Evolutionary conservation across 2,329 filamentous ascomycete species (phyloP).

Genomic region (Clonostachys sp.): DNA sequence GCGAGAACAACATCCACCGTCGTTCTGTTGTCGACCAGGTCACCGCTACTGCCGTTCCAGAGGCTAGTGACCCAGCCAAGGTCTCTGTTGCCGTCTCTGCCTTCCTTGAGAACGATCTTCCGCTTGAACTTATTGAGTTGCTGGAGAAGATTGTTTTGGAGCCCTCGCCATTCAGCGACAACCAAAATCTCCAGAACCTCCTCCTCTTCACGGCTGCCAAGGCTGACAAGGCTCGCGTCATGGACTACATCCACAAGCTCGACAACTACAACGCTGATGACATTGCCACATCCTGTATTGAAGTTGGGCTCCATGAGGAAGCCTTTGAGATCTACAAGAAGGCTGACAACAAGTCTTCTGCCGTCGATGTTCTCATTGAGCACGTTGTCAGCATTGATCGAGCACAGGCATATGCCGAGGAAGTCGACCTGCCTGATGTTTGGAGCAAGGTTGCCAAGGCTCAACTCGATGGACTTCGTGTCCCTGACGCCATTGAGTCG

Average conservation of each 20-base stretch:
- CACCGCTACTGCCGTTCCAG: constrained; percentile 88
- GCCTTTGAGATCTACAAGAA: constrained; percentile 99
- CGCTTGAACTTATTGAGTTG: constrained; percentile 91
- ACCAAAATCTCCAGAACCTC: constrained; percentile 91
- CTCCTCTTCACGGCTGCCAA: constrained; percentile 95
- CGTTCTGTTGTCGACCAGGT: constrained; percentile 94
- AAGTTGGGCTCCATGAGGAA: constrained; percentile 92
- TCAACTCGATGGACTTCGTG: constrained; percentile 90
- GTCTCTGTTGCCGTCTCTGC: constrained; percentile 92
- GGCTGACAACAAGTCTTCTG: constrained; percentile 80
- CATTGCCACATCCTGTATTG: constrained; percentile 88
- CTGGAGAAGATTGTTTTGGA: constrained; percentile 99
- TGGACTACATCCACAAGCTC: constrained; percentile 93
- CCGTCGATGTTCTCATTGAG: constrained; percentile 89
- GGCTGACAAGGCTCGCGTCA: constrained; percentile 89
- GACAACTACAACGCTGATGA: constrained; percentile 88
- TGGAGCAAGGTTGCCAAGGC: constrained; percentile 99
- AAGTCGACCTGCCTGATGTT: constrained; percentile 88
- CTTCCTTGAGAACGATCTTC: constrained; percentile 87
- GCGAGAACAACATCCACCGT: constrained; percentile 91
- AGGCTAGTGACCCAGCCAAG: constrained; percentile 88
- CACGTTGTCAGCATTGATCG: constrained; percentile 97
- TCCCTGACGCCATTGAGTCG: constrained; percentile 89
- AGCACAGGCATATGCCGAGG: constrained; percentile 91
- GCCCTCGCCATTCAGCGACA: constrained; percentile 98